A percentile compares a stretch with the other conserved stretches of the same genome.
These are phyloP conservation scores for Phytopythium mirpurense DNA, from an alignment of 352 stramenopile species.

Conservation along the genomic window DNA sequence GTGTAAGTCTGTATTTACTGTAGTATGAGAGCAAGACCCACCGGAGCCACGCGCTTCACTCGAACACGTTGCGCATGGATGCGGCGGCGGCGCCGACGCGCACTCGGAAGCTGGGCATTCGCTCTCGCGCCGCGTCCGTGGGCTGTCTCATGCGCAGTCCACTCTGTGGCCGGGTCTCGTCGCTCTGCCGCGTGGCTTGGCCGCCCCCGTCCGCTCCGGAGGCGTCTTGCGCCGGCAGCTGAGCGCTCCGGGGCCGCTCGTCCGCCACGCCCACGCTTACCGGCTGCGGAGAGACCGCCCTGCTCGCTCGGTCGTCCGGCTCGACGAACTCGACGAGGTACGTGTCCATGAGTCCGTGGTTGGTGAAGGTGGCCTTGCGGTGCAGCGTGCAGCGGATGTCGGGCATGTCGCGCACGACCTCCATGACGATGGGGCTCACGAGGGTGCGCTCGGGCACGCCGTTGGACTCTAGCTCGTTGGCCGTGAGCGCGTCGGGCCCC, in stretches of 20 bases:
- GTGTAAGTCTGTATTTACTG: too few species aligned
- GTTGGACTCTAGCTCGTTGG: slow-evolving; percentile 86
- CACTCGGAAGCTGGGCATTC: background rate
- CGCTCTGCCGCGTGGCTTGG: background rate
- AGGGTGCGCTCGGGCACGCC: slow-evolving; percentile 76
- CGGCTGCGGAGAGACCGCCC: background rate
- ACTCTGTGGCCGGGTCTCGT: background rate
- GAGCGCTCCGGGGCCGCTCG: background rate
- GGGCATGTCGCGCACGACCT: slow-evolving; percentile 79
- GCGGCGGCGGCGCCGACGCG: slow-evolving; percentile 4
- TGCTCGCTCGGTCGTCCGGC: slow-evolving; percentile 10
- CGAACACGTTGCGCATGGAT: slow-evolving; percentile 5
- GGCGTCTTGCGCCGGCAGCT: background rate
- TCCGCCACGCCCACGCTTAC: too few species aligned
- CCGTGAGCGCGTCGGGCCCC: slow-evolving; percentile 75
- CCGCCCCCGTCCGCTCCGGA: background rate
- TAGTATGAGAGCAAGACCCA: too few species aligned
- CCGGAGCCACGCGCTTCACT: too few species aligned
- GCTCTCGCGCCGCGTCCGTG: background rate
- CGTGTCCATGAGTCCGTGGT: slow-evolving; percentile 78
- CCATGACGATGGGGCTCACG: slow-evolving; percentile 73
- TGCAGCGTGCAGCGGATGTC: slow-evolving; percentile 82
- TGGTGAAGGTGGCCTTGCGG: slow-evolving; percentile 79
- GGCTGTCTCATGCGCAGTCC: background rate
- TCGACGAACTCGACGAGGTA: slow-evolving; percentile 81